Evolutionary conservation across 2,329 filamentous ascomycete species (phyloP).

Genomic region (Phaeosphaeria sp.): DNA sequence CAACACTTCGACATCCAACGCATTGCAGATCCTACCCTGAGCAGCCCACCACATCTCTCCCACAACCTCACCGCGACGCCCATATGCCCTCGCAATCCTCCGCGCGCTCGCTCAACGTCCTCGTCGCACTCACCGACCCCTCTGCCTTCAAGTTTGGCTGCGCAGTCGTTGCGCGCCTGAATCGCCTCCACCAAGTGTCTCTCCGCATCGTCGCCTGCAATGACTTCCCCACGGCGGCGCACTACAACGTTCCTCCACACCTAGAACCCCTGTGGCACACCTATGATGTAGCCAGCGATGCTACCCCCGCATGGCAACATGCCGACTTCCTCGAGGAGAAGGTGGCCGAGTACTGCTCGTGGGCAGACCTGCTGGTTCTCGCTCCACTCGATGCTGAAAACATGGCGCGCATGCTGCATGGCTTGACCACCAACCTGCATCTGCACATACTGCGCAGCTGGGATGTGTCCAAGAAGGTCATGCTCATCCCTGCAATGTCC

Average conservation of each 20-base stretch:
- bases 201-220: slow-evolving; percentile 40
- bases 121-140: slow-evolving; percentile 70
- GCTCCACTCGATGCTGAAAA: slow-evolving; percentile 85
- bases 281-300: slow-evolving; percentile 29
- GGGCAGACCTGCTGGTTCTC: slow-evolving; percentile 86
- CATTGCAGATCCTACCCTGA: not conserved
- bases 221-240: slow-evolving; percentile 29
- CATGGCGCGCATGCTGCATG: slow-evolving; percentile 85
- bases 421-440: slow-evolving; percentile 80
- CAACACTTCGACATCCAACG: slow-evolving; percentile 7
- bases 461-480: slow-evolving; percentile 83
- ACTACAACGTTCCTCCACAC: slow-evolving; percentile 26
- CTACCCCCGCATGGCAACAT: slow-evolving; percentile 31
- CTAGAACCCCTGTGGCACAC: slow-evolving; percentile 41
- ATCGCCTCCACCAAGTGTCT: slow-evolving; percentile 70
- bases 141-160: slow-evolving; percentile 71
- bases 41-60: slow-evolving; percentile 1
- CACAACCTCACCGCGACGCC: slow-evolving; percentile 10
- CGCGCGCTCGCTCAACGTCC: slow-evolving; percentile 53
- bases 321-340: slow-evolving; percentile 53
- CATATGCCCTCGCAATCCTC: slow-evolving; percentile 28
- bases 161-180: slow-evolving; percentile 69
- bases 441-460: slow-evolving; percentile 83
- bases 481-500: slow-evolving; percentile 89
- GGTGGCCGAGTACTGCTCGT: slow-evolving; percentile 75